A percentile compares a stretch with the other conserved stretches of the same genome.
These are phyloP conservation scores for Epichloe glyceriae DNA, from an alignment of 2,329 filamentous ascomycete genomes.

Conservation along the genomic window DNA sequence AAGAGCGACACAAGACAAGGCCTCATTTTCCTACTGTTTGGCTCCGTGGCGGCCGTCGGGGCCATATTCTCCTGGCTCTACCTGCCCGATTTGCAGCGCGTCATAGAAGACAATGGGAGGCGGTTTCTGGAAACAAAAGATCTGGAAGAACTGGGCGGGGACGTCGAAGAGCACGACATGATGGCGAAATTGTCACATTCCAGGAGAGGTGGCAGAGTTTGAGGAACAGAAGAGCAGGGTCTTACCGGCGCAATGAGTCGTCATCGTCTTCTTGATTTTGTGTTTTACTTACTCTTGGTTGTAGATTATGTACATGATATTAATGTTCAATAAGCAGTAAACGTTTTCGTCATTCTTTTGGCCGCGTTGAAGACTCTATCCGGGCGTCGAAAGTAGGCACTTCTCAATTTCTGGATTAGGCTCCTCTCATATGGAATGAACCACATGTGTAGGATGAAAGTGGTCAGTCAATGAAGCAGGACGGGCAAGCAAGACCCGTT, in stretches of 20 bases:
- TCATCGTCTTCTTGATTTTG: neutral
- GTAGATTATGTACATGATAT: neutral
- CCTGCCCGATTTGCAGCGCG: conserved; percentile 33
- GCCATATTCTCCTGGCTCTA: conserved; percentile 40
- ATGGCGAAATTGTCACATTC: conserved; percentile 32
- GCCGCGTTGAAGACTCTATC: no score
- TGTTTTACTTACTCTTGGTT: no score
- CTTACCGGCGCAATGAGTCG: conserved; percentile 1
- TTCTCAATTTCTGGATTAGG: no score
- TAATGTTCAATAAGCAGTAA: no score
- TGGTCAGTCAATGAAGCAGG: neutral
- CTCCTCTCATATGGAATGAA: neutral
- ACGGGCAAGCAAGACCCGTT: neutral
- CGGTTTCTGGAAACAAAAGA: conserved; percentile 30
- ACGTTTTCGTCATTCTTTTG: no score
- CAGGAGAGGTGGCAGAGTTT: conserved; percentile 29
- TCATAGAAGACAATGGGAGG: conserved; percentile 21
- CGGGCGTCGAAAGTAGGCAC: no score
- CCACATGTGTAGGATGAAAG: neutral
- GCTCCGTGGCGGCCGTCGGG: conserved; percentile 34
- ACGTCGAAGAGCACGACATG: conserved; percentile 27
- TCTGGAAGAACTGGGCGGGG: conserved; percentile 39
- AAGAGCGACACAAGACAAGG: conserved; percentile 29
- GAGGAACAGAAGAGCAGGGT: conserved; percentile 18
- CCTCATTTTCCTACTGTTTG: conserved; percentile 37